Evolutionary conservation across 192 early-diverging fungal species (phyloP).

Genomic region (Cladochytrium replicatum): DNA sequence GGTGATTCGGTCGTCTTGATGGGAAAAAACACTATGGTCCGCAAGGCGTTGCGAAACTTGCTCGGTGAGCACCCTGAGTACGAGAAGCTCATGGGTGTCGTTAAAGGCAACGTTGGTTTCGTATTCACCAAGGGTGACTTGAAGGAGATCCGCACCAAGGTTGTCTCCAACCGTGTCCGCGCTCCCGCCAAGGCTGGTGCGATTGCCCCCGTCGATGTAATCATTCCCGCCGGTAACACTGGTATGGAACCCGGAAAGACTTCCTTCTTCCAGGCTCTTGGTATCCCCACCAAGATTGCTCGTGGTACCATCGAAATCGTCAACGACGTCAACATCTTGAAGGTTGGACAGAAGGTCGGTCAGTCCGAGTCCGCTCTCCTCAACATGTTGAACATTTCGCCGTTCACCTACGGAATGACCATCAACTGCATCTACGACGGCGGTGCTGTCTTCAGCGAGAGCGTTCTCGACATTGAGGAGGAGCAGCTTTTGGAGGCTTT

Average conservation of each 20-base stretch:
- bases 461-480: conserved; percentile 89
- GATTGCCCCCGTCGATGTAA: conserved; percentile 86
- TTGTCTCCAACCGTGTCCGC: conserved; percentile 85
- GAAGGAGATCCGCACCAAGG: conserved; percentile 84
- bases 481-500: conserved; percentile 76
- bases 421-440: conserved; percentile 88
- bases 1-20: conserved; percentile 88
- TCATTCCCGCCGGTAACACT: conserved; percentile 93
- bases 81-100: conserved; percentile 72
- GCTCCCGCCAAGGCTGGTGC: conserved; percentile 96
- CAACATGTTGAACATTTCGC: conserved; percentile 99
- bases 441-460: conserved; percentile 78
- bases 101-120: conserved; percentile 97
- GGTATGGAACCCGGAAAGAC: conserved; percentile 99
- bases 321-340: conserved; percentile 86
- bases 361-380: conserved; percentile 95
- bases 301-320: conserved; percentile 99
- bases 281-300: conserved; percentile 99
- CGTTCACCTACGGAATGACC: conserved; percentile 98
- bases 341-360: conserved; percentile 86
- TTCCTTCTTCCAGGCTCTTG: conserved; percentile 99
- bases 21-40: conserved; percentile 99
- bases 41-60: conserved; percentile 48
- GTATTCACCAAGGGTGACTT: conserved; percentile 99
- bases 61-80: conserved; percentile 69